Percentiles rank a stretch among this genome's conserved stretches.
phyloP scores from a whole-genome alignment of 2,329 filamentous ascomycete species.

The Scleromitrula shiraiana region DNA sequence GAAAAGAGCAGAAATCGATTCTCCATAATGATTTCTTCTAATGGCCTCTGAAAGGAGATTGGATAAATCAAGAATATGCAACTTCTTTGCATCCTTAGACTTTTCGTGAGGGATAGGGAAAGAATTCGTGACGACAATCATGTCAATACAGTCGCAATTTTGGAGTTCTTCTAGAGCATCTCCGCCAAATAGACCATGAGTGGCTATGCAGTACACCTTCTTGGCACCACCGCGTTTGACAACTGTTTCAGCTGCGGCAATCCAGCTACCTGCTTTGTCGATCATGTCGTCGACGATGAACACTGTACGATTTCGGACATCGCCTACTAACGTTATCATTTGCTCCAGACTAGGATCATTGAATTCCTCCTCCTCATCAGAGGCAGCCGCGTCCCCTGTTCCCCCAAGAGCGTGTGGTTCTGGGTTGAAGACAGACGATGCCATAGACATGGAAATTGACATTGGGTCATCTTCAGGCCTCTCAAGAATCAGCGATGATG shows the following conservation, averaged over 20 bases:
- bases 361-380: constrained; percentile 92
- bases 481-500: constrained; percentile 44
- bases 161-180: constrained; percentile 87
- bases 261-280: constrained; percentile 94
- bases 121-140: constrained; percentile 93
- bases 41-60: constrained; percentile 87
- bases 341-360: constrained; percentile 76
- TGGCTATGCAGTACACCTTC: constrained; percentile 95
- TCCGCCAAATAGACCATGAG: constrained; percentile 87
- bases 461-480: constrained; percentile 71
- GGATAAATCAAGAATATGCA: constrained; percentile 83
- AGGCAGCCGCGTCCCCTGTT: constrained; percentile 74
- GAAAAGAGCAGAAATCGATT: constrained; percentile 50
- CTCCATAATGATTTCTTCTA: constrained; percentile 91
- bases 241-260: constrained; percentile 92
- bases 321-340: constrained; percentile 94
- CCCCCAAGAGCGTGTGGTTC: constrained; percentile 66
- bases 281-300: constrained; percentile 99
- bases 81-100: constrained; percentile 64
- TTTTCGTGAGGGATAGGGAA: constrained; percentile 81
- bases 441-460: constrained; percentile 54
- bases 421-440: constrained; percentile 72
- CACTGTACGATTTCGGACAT: constrained; percentile 80
- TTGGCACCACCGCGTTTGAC: constrained; percentile 87
- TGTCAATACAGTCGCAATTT: constrained; percentile 85